Evolutionary conservation across 495 filamentous ascomycete genomes (phyloP), one percentile per base, ranked within the genome.

Genomic region (Neurospora cerealis): DNA sequence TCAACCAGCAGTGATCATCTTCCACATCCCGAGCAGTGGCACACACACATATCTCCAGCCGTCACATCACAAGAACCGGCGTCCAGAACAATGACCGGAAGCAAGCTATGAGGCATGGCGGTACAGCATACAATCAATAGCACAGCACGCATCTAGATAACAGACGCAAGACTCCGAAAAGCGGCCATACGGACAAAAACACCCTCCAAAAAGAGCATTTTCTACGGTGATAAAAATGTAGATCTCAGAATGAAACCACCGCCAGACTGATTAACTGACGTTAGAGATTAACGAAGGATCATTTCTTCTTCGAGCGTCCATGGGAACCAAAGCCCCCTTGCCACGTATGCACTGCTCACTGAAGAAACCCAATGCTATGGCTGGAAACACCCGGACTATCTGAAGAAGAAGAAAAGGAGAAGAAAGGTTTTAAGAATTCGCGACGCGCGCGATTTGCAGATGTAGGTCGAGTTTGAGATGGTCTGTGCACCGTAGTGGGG

Each of bases 281-380:
- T 79, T 82, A 74, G 86, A 84, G 86, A 88, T 88, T 88, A 88
- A 88, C 86, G 86, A 88, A 83, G 85, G 86, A 88, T 86, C 86
- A 77, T 83, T 84, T 83, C 62, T 79, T 87, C 85, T 85, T 78
- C 78, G 79, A 80, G 79, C 80, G 78, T 76, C 79, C 82, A 73
- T 75, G 75, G 78, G 79, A 75, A 81, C 83, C 83, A 75, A 81
- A 86, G 80, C 80, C 75, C 77, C 78, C 73, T 48, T 69, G 74
- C 81, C 79, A 79, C 78, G 77, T 79, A 72, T 76, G 79, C 81
- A 80, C 79, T 79, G 73, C 78, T 77, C 71, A 79, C 54, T 79
- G 74, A 75, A 74, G 74, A 78, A 74, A 77, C 74, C 73, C 79
- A 75, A 78, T 78, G 82, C 83, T 75, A 75, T 80, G 80, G 77